Evolutionary conservation across 2,329 filamentous ascomycete species (phyloP), one percentile per base, ranked within the genome.

Genomic region (Colletotrichum horii): DNA sequence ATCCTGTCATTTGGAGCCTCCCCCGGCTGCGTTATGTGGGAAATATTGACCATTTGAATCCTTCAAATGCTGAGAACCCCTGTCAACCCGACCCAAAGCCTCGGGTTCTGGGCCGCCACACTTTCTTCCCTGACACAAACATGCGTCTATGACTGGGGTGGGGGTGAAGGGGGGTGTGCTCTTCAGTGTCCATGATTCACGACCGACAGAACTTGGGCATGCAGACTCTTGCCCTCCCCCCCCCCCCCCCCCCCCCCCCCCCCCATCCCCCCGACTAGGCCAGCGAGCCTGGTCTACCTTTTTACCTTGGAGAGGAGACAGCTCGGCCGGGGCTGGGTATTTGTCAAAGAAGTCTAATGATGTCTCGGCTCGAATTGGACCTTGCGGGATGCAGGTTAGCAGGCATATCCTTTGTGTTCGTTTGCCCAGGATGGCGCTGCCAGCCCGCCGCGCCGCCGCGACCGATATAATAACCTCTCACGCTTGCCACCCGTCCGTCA

Each of bases 41-140:
- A 68, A 60, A 38, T 26, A 26, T 64, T 16, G 36, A 11, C 58
- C 34, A 60, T 60, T 58, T 56, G 58, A 38, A 68, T 74, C 74
- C 64, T 62, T 68, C 74, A 55, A 38, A 36, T 34, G 62, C 34
- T 36, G 30, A 34, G 52, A 52, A 61, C 30, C 74, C 71, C 36
- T 56, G 66, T 75, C 71, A 38, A 34, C 52, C 71, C 71, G 74
- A 75, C 71, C 74, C 74, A 75, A 76, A 38, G 60, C 66, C 71
- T 75, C 71, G 74, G 74, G 74, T 74, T 76, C 74, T 55, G 48
- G 64, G 74, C 70, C 71, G 74, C 74, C 74, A 76, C 74, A 76
- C 66, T 76, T 74, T 74, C 70, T 76, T 73, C 70, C 58, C 48
- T 66, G 70, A 60, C 70, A 73, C 73, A 69, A 55, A 58, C 65